phyloP scores from a whole-genome alignment of 768 basidiomycete species.

The Phanerochaete sordida region DNA sequence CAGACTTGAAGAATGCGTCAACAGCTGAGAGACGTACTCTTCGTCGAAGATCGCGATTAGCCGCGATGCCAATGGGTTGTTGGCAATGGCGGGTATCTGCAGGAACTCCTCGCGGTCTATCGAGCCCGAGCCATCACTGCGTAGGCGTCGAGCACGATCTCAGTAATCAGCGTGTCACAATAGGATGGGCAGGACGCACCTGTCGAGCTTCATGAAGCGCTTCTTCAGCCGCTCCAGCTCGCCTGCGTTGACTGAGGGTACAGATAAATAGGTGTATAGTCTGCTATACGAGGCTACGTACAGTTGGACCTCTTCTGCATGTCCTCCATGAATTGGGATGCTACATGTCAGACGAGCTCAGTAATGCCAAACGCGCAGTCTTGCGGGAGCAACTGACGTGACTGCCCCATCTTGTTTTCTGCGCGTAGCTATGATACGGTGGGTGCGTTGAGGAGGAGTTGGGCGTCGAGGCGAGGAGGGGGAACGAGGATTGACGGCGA shows the following conservation, averaged over 20 bases:
- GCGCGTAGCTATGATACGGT: background rate
- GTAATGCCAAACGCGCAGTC: background rate
- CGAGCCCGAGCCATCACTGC: slow-evolving; percentile 92
- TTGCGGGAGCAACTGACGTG: slow-evolving; percentile 46
- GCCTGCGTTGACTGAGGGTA: slow-evolving; percentile 75
- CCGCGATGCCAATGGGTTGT: slow-evolving; percentile 91
- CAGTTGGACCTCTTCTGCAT: slow-evolving; percentile 98
- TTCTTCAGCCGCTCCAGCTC: slow-evolving; percentile 97
- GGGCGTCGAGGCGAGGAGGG: background rate
- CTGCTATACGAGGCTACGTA: slow-evolving; percentile 41
- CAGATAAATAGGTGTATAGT: background rate
- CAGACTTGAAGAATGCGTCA: background rate
- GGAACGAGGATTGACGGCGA: background rate
- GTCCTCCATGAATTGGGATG: slow-evolving; percentile 95
- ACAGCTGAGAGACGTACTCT: slow-evolving; percentile 61
- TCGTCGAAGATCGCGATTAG: slow-evolving; percentile 99
- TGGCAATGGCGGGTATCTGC: slow-evolving; percentile 98
- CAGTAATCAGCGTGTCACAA: background rate
- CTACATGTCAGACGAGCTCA: slow-evolving; percentile 32
- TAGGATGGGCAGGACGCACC: slow-evolving; percentile 37
- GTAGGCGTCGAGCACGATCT: background rate
- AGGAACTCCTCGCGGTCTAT: slow-evolving; percentile 99
- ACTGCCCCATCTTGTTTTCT: slow-evolving; percentile 66
- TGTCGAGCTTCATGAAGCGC: slow-evolving; percentile 99
- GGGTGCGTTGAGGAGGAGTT: background rate